phyloP scores from a whole-genome alignment of 2,329 filamentous ascomycete species.

The Aspergillus pseudoterreus region DNA sequence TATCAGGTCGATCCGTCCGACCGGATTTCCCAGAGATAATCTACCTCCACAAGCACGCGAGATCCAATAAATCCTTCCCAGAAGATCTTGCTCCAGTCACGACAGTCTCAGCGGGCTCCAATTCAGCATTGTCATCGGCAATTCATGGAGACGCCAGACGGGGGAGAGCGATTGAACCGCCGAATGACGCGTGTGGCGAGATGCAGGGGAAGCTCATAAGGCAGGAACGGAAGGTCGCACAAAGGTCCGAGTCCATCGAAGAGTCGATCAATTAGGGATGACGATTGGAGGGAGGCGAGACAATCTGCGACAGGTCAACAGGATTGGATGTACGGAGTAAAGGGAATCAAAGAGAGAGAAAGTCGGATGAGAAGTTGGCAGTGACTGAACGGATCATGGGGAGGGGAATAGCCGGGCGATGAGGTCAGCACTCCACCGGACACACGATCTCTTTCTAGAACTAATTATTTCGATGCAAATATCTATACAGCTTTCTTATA shows the following conservation, averaged over 20 bases:
- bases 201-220: slow-evolving; percentile 14
- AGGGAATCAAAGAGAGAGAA: not conserved
- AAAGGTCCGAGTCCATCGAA: slow-evolving; percentile 3
- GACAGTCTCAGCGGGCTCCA: not conserved
- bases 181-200: slow-evolving; percentile 13
- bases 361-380: too few relatives aligned
- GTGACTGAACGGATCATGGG: not conserved
- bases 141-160: slow-evolving; percentile 10
- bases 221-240: slow-evolving; percentile 1
- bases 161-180: slow-evolving; percentile 3
- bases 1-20: not conserved
- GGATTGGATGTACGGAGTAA: not conserved
- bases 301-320: not conserved
- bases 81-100: slow-evolving; percentile 3
- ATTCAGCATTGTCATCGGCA: slow-evolving; percentile 14
- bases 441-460: too few relatives aligned
- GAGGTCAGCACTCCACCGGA: not conserved
- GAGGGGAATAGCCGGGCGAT: not conserved
- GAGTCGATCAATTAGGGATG: not conserved
- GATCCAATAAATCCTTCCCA: too few relatives aligned
- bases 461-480: too few relatives aligned
- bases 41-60: too few relatives aligned
- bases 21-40: too few relatives aligned
- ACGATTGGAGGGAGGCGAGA: not conserved
- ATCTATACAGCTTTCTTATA: too few relatives aligned